phyloP scores from a whole-genome alignment of 2,329 filamentous ascomycete species.

The Botrytis sinoallii region DNA sequence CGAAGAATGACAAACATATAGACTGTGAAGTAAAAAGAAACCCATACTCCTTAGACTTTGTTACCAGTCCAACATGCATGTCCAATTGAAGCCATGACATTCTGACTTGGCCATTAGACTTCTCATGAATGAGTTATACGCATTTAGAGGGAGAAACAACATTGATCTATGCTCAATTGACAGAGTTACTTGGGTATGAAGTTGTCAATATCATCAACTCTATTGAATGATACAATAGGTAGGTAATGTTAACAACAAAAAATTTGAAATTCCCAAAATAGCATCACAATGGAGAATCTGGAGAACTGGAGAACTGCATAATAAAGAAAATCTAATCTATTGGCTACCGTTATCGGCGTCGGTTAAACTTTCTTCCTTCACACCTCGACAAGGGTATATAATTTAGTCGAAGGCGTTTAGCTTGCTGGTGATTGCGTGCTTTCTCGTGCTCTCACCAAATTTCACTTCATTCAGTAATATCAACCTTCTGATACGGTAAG shows the following conservation, averaged over 20 bases:
- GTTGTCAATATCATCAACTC: background rate
- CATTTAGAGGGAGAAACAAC: too few species aligned
- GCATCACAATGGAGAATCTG: background rate
- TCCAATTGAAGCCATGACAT: background rate
- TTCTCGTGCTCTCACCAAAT: background rate
- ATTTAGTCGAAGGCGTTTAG: background rate
- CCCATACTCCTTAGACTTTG: too few species aligned
- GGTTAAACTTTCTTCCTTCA: background rate
- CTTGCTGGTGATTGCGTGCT: constrained; percentile 12
- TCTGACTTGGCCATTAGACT: background rate
- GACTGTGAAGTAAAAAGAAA: background rate
- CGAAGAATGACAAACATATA: background rate
- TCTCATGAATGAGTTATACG: background rate
- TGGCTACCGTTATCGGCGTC: background rate
- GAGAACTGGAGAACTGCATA: too few species aligned
- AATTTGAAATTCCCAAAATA: background rate
- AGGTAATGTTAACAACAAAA: background rate
- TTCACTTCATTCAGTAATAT: background rate
- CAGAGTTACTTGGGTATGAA: background rate
- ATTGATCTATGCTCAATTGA: too few species aligned
- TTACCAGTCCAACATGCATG: background rate
- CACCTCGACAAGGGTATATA: background rate
- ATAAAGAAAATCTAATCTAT: background rate
- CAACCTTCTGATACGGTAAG: background rate
- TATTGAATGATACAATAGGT: background rate